phyloP scores from a whole-genome alignment of 305 asterid genomes.

The Fraxinus ornus region DNA sequence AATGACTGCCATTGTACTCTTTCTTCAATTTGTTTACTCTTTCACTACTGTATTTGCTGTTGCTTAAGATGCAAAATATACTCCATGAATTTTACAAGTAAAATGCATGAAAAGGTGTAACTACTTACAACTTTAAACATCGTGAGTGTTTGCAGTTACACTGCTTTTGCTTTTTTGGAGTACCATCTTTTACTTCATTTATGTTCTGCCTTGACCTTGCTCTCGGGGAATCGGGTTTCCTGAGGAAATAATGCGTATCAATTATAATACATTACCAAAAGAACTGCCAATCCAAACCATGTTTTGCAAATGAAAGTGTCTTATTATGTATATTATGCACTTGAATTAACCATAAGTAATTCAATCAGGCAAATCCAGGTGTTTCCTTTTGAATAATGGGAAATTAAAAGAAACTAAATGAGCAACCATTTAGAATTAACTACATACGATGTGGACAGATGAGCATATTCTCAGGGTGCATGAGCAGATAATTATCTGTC shows the following conservation, averaged over 20 bases:
- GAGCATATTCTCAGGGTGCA: neutral
- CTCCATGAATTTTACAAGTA: conserved; percentile 19
- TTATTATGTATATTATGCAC: conserved; percentile 4
- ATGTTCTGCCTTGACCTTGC: conserved; percentile 49
- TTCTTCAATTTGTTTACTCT: neutral
- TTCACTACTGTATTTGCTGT: neutral
- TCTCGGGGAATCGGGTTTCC: conserved; percentile 74
- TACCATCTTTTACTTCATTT: conserved; percentile 1
- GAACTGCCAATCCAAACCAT: conserved; percentile 1
- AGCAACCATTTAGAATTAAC: neutral
- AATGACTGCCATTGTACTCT: neutral
- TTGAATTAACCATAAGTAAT: neutral
- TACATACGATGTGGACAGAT: neutral
- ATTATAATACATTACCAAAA: conserved; percentile 13
- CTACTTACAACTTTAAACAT: neutral
- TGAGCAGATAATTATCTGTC: neutral
- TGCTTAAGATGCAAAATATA: conserved; percentile 2
- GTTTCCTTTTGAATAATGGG: neutral
- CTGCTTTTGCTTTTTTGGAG: neutral
- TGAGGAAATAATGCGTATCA: conserved; percentile 30
- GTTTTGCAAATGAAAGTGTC: neutral
- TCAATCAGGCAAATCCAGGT: conserved; percentile 5
- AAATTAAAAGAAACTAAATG: neutral
- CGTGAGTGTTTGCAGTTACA: neutral
- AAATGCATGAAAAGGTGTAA: neutral